Conservation (phyloP, 768 basidiomycete species). For the Trametes cubensis region DNA sequence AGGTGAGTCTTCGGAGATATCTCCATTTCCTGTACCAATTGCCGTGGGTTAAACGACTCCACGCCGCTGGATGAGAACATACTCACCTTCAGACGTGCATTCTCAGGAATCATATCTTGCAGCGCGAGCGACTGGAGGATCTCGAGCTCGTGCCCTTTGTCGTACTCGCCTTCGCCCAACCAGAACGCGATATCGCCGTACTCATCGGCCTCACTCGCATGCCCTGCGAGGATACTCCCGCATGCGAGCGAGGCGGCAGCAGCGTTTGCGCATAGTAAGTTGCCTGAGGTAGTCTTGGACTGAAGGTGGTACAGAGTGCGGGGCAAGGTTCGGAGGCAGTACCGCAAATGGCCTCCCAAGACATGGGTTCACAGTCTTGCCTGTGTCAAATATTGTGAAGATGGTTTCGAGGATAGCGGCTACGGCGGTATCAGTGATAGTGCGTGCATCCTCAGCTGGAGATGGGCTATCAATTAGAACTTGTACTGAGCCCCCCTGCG, state of each 20-base stretch:
- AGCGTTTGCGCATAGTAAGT: constrained; percentile 44
- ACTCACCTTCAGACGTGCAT: not conserved
- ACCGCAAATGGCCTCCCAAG: not conserved
- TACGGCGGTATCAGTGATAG: not conserved
- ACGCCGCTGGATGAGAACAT: too few relatives aligned
- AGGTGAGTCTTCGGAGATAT: not conserved
- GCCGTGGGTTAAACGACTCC: too few relatives aligned
- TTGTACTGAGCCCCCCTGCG: not conserved
- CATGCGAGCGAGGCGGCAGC: constrained; percentile 45
- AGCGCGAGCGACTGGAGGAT: constrained; percentile 41
- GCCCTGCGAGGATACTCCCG: constrained; percentile 58
- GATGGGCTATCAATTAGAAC: constrained; percentile 7
- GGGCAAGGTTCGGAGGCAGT: not conserved
- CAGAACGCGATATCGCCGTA: constrained; percentile 55
- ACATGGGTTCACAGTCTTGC: not conserved
- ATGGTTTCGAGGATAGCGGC: not conserved
- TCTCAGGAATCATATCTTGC: not conserved
- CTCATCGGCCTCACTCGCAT: constrained; percentile 59
- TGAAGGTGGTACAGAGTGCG: not conserved
- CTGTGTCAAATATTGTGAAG: not conserved
- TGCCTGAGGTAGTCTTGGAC: constrained; percentile 11
- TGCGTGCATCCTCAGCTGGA: not conserved
- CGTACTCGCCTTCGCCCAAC: constrained; percentile 48
- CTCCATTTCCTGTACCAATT: not conserved
- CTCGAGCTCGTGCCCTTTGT: constrained; percentile 33